Evolutionary conservation across 306 rosid genomes (phyloP).

Genomic region (Pyrus betulifolia): DNA sequence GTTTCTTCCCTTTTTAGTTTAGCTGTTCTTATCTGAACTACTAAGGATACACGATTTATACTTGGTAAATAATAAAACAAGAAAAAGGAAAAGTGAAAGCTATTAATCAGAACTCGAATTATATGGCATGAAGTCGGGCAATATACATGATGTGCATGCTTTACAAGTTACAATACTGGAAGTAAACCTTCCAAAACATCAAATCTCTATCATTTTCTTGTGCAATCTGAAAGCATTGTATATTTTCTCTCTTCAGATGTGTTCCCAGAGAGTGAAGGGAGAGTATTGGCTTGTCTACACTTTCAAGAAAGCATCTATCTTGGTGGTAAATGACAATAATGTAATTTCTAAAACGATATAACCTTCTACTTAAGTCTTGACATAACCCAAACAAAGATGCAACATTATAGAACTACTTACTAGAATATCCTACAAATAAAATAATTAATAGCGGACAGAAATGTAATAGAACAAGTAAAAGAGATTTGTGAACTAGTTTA

Average conservation of each 20-base stretch:
- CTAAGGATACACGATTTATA: neutral
- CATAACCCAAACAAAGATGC: neutral
- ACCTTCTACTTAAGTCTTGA: neutral
- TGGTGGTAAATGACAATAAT: neutral
- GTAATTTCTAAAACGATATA: neutral
- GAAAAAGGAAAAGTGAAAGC: neutral
- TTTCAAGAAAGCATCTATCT: neutral
- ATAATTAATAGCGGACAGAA: neutral
- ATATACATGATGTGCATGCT: neutral
- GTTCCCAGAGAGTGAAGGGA: neutral
- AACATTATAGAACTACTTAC: neutral
- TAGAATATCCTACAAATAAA: neutral
- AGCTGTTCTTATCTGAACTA: neutral
- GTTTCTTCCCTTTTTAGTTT: neutral
- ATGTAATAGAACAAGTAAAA: neutral
- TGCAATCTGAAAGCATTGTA: neutral
- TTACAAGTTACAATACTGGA: neutral
- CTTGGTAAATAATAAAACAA: neutral
- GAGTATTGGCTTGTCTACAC: neutral
- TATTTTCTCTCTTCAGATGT: neutral
- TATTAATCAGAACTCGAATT: neutral
- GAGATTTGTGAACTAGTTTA: neutral
- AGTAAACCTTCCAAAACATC: neutral
- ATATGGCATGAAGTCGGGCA: neutral
- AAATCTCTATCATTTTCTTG: neutral